These are phyloP conservation scores for Malassezia cuniculi DNA, from an alignment of 1,284 basidiomycete genomes.

Conservation along the genomic window DNA sequence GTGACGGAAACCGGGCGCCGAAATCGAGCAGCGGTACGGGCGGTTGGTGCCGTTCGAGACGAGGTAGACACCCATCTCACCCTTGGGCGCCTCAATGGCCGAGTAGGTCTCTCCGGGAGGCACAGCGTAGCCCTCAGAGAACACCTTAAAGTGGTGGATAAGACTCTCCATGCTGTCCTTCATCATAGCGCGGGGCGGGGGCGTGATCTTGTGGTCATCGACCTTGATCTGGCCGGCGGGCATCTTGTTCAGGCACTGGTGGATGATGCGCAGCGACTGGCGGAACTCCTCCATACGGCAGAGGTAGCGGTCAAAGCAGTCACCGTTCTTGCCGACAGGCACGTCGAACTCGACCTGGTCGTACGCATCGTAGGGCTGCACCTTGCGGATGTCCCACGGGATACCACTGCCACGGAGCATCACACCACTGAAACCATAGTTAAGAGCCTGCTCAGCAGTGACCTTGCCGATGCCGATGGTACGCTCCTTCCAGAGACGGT, in stretches of 20 bases:
- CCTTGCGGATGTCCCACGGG: constrained; percentile 83
- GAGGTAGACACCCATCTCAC: constrained; percentile 62
- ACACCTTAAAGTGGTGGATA: constrained; percentile 94
- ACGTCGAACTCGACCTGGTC: constrained; percentile 92
- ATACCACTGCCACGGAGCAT: constrained; percentile 91
- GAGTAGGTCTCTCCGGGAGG: constrained; percentile 92
- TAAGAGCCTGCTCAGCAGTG: constrained; percentile 78
- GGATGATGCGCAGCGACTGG: constrained; percentile 79
- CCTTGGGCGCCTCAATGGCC: constrained; percentile 96
- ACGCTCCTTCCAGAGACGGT: constrained; percentile 93
- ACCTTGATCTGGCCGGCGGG: constrained; percentile 82
- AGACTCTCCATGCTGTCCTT: constrained; percentile 95
- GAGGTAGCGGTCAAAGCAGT: constrained; percentile 87
- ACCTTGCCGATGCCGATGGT: constrained; percentile 84
- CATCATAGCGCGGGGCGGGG: constrained; percentile 94
- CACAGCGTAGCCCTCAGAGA: constrained; percentile 91
- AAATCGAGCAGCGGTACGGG: constrained; percentile 43
- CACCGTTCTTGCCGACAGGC: constrained; percentile 88
- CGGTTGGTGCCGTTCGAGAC: constrained; percentile 43
- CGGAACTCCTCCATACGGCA: constrained; percentile 97
- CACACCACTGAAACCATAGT: constrained; percentile 89
- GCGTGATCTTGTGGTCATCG: constrained; percentile 92
- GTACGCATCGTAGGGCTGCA: constrained; percentile 90
- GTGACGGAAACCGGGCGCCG: constrained; percentile 43
- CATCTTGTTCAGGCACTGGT: constrained; percentile 84